Evolutionary conservation across 2,329 filamentous ascomycete genomes (phyloP).

Genomic region (Coleophoma crateriformis): DNA sequence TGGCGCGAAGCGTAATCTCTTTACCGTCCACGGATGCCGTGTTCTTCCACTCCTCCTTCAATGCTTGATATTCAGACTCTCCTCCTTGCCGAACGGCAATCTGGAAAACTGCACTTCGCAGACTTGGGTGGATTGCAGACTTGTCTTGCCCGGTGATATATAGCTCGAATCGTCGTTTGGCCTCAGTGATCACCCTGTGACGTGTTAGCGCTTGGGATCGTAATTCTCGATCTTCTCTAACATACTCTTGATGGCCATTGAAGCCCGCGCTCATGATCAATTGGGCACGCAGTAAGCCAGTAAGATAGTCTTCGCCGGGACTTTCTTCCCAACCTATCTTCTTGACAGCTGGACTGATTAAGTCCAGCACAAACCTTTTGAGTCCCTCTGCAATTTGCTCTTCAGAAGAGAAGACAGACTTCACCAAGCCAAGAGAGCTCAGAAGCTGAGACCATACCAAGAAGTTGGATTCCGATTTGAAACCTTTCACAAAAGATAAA

Average conservation of each 20-base stretch:
- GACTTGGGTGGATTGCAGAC: slow-evolving; percentile 71
- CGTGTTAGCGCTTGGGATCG: slow-evolving; percentile 7
- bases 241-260: slow-evolving; percentile 70
- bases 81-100: slow-evolving; percentile 71
- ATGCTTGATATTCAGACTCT: slow-evolving; percentile 61
- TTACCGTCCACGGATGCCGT: slow-evolving; percentile 87
- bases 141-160: slow-evolving; percentile 62
- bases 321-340: slow-evolving; percentile 81
- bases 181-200: slow-evolving; percentile 62
- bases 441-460: slow-evolving; percentile 87
- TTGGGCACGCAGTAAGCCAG: slow-evolving; percentile 74
- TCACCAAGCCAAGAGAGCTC: slow-evolving; percentile 68
- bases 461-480: slow-evolving; percentile 75
- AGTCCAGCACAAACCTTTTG: slow-evolving; percentile 71
- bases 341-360: slow-evolving; percentile 70
- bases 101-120: slow-evolving; percentile 76
- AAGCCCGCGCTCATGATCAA: slow-evolving; percentile 71
- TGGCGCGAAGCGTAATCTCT: slow-evolving; percentile 72
- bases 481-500: slow-evolving; percentile 79
- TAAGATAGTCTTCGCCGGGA: slow-evolving; percentile 75
- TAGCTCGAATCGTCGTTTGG: slow-evolving; percentile 72
- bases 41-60: slow-evolving; percentile 80
- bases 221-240: no score
- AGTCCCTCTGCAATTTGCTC: slow-evolving; percentile 66
- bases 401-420: slow-evolving; percentile 79